Base-by-base conservation (phyloP, 2,329 filamentous ascomycete genomes). In the Ceratocystis papillata region DNA sequence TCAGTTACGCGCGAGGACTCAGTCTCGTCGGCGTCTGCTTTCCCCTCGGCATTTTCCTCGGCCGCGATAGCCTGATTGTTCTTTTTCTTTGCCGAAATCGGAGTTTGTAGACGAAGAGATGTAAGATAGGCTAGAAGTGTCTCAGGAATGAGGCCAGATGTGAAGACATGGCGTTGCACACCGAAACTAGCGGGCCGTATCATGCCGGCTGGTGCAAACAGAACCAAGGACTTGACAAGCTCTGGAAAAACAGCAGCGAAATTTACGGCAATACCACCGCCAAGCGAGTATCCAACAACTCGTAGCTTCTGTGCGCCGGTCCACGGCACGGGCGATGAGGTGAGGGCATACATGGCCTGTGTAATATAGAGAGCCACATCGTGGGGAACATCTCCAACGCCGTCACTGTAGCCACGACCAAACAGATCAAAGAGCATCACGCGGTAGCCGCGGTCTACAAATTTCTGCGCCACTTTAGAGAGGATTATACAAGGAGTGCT, bases 391-490 rank as follows among this genome's bases (percentile, higher is more conserved):
- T 87, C 82, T 46, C 81, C 79, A 0, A 87, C 85, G 30, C 81
- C 81, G 70, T 87, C 84, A 2, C 81, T 83, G 74, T 83, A 88
- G 68, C 87, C 87, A 64, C 87, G 80, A 53, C 86, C 86, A 70
- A 87, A 89, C 57, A 89, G 79, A 72, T 89, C 81, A 73, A 91
- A 94, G 3, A 94, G 78, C 84, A 96, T 86, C 12, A 96, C 89
- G 53, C 90, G 83, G 72, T 85, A 92, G 41, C 89, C 88, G 63
- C 81, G 81, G 48, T 81, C 78, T 2, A 83, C 89, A 25, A 95
- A 79, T 22, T 79, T 80, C 70, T 85, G 79, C 33, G 89, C 88
- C 44, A 95, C 75, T 57, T 81, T 81, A 30, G 81, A 81, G 17
- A 94, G 78, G 1, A 88, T 86, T 70, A 92, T 82, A 73, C 87